phyloP scores from a whole-genome alignment of 1,284 basidiomycete species.

The Tilletia setariae region DNA sequence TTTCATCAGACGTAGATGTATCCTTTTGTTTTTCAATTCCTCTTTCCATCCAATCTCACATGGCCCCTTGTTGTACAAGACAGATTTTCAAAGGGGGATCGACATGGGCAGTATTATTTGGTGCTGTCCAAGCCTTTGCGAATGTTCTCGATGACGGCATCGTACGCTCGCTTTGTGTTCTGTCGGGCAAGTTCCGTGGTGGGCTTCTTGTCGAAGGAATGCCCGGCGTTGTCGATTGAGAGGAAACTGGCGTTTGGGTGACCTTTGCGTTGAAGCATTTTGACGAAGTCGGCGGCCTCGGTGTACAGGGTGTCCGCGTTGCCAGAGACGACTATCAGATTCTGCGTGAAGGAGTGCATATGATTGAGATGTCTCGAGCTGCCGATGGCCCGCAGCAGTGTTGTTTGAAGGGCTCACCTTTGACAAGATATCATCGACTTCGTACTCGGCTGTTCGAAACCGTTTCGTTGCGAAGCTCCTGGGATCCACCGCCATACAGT shows the following conservation, averaged over 20 bases:
- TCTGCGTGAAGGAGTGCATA: slow-evolving; percentile 27
- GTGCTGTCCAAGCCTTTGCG: slow-evolving; percentile 37
- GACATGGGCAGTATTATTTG: background rate
- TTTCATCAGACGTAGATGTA: too few relatives aligned
- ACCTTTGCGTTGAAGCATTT: slow-evolving; percentile 27
- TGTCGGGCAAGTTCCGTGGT: slow-evolving; percentile 26
- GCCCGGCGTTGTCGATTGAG: slow-evolving; percentile 34
- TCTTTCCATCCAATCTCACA: background rate
- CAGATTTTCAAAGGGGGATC: background rate
- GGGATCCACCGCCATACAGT: slow-evolving; percentile 20
- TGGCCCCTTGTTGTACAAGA: background rate
- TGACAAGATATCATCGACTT: background rate
- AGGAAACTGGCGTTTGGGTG: slow-evolving; percentile 28
- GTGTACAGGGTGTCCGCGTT: slow-evolving; percentile 36
- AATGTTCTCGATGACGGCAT: slow-evolving; percentile 26
- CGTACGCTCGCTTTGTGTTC: slow-evolving; percentile 28
- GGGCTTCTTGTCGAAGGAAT: slow-evolving; percentile 46
- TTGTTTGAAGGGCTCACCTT: background rate
- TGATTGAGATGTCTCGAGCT: background rate
- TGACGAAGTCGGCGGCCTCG: slow-evolving; percentile 33
- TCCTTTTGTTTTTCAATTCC: too few relatives aligned
- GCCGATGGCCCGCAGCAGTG: background rate
- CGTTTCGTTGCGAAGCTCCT: background rate
- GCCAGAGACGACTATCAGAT: slow-evolving; percentile 33
- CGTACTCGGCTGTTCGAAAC: slow-evolving; percentile 25